Base-by-base conservation (phyloP, 1,284 basidiomycete genomes). In the Schizopora paradoxa region DNA sequence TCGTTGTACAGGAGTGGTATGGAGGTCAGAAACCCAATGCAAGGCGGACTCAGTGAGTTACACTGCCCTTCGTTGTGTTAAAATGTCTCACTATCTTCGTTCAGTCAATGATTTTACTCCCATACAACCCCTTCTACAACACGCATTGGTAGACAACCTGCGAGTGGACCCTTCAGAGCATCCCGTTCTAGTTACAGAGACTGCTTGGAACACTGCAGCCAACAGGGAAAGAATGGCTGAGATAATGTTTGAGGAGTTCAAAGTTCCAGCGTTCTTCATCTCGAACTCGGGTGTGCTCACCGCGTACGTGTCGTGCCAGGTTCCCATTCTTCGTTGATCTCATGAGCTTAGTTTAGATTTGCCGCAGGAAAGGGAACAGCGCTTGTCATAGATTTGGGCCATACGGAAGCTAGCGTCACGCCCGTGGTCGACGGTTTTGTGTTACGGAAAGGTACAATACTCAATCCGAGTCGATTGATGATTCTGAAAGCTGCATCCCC, bases 351-450 rank as follows among this genome's bases (percentile, higher is more conserved):
- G 35, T 27, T 38, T 41, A 93, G 91, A 1, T 99, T 99, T 63
- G 91, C 95, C 7, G 86, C 94, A 39, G 95, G 96, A 27, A 96
- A 94, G 65, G 93, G 93, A 1, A 94, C 94, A 23, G 93, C 95
- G 2, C 73, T 99, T 40, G 89, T 99, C 0, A 83, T 99, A 39
- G 95, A 99, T 59, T 78, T 99, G 33, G 96, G 96, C 4, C 84
- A 91, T 52, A 80, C 86, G 16, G 82, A 86, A 61, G 84, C 86
- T 6, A 94, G 90, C 51, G 90, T 96, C 13, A 92, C 91, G 1
- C 96, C 96, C 1, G 88, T 99, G 7, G 91, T 95, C 6, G 96
- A 99, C 59, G 96, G 96, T 0, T 99, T 99, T 59, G 95, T 99
- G 28, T 76, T 99, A 38, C 79, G 94, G 55, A 97, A 97, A 76